phyloP scores from a whole-genome alignment of 768 basidiomycete species.

The Lyophyllum atratum region DNA sequence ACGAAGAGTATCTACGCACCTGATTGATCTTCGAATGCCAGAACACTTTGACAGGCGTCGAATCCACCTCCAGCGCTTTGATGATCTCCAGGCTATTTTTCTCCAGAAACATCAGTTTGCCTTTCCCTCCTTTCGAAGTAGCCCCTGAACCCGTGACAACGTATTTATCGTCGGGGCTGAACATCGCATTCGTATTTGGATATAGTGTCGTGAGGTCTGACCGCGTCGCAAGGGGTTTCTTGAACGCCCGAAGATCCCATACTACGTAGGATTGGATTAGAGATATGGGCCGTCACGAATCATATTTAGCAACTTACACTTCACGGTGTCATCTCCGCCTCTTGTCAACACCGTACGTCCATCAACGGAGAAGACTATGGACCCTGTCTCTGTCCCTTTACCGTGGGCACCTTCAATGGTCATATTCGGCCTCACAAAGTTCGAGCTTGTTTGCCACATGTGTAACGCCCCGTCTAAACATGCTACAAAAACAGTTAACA shows the following conservation, averaged over 20 bases:
- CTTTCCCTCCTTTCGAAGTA: constrained; percentile 64
- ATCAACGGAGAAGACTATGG: constrained; percentile 87
- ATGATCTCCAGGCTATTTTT: constrained; percentile 70
- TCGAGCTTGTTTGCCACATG: constrained; percentile 90
- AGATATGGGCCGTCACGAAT: background rate
- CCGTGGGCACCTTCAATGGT: constrained; percentile 84
- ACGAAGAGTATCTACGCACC: constrained; percentile 48
- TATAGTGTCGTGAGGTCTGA: constrained; percentile 74
- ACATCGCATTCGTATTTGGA: constrained; percentile 90
- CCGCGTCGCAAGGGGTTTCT: constrained; percentile 79
- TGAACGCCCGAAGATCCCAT: constrained; percentile 93
- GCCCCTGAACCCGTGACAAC: constrained; percentile 83
- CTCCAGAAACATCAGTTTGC: constrained; percentile 72
- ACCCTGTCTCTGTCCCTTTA: constrained; percentile 86
- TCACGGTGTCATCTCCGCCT: constrained; percentile 94
- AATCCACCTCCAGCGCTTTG: constrained; percentile 67
- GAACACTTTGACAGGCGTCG: constrained; percentile 83
- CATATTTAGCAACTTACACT: constrained; percentile 59
- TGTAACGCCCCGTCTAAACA: constrained; percentile 92
- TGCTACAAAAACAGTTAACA: constrained; percentile 46
- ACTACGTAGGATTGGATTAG: constrained; percentile 46
- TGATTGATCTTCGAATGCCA: constrained; percentile 99
- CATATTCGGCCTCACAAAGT: constrained; percentile 90
- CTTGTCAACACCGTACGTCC: constrained; percentile 83
- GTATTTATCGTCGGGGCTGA: constrained; percentile 92